Evolutionary conservation across 2,329 filamentous ascomycete genomes (phyloP).

Genomic region (Magnaporthiopsis incrustans): DNA sequence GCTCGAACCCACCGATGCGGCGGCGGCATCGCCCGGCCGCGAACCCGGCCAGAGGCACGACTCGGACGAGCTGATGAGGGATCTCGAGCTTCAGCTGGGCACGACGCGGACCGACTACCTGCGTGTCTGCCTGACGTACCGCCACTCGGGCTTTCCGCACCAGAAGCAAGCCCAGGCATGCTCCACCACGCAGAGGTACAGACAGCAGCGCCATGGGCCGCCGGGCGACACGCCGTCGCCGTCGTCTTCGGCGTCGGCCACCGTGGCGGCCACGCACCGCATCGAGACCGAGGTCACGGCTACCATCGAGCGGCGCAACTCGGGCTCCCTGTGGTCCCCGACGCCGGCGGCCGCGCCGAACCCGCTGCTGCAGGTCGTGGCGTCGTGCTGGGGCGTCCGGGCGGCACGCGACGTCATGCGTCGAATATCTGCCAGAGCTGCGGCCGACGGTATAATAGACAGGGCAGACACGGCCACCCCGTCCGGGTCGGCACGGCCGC

Average conservation of each 20-base stretch:
- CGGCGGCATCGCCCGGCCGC: conserved; percentile 18
- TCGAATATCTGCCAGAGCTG: conserved; percentile 13
- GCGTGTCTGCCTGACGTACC: conserved; percentile 43
- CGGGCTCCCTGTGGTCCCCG: conserved; percentile 44
- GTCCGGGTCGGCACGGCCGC: background rate
- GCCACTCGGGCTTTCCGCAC: conserved; percentile 46
- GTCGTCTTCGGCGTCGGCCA: conserved; percentile 1
- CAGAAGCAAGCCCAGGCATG: conserved; percentile 10
- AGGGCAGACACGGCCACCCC: conserved; percentile 6
- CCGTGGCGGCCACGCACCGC: conserved; percentile 16
- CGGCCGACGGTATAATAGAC: background rate
- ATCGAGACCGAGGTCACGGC: conserved; percentile 46
- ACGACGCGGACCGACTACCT: conserved; percentile 40
- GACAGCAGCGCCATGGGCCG: background rate
- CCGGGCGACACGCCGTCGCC: background rate
- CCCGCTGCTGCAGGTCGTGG: conserved; percentile 35
- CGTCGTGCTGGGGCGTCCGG: conserved; percentile 38
- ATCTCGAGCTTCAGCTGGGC: conserved; percentile 50
- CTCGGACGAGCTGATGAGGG: conserved; percentile 49
- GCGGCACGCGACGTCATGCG: conserved; percentile 35
- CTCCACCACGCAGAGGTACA: background rate
- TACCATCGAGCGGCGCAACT: conserved; percentile 39
- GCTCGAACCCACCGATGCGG: conserved; percentile 19
- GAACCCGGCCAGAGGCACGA: conserved; percentile 19
- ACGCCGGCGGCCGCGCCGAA: conserved; percentile 31